Evolutionary conservation across 2,329 filamentous ascomycete genomes (phyloP), one percentile per base, ranked within the genome.

Genomic region (Dothideomycetidae sp.): DNA sequence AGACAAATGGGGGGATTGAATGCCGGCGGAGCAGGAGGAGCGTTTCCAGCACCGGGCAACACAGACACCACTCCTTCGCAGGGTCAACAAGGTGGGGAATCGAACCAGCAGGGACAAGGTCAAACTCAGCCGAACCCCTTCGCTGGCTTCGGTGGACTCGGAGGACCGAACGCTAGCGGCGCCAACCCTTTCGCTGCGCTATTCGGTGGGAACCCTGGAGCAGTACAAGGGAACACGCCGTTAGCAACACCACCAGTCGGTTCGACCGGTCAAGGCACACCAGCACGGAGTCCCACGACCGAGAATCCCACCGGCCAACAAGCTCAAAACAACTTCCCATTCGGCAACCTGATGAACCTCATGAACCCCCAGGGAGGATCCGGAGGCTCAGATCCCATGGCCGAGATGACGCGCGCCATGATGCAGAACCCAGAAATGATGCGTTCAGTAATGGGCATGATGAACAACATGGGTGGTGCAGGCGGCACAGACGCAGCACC

Each of bases 21-120:
- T 11, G 49, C 50, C 39, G 50, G 50, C 37, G 66, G 60, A 38
- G 56, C 50, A 41, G 66, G 59, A 42, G 63, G 59, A 41, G 66
- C 73, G 4, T 96, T 98, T 55, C 86, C 90, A 10, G 88, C 88
- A 34, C 90, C 90, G 2, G 90, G 90, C 5, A 77, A 80, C 13
- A 96, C 88, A 23, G 85, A 94, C 57, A 92, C 75, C 18, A 93
- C 85, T 3, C 77, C 73, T 1, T 26, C 31, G 29, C 23, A 23
- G 10, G 51, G 58, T 50, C 31, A 48, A 54, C 29, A 47, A 54
- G 16, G 18, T 15, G 5, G 29, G 26, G n/a, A 54, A 60, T 49
- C 36, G 55, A 58, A 37, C 50, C 52, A 31, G 51, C 57, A 42
- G 56, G 56, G 47, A 54, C 55, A 45, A 56, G 21, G 21, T 26